Evolutionary conservation across 2,329 filamentous ascomycete species (phyloP).

Genomic region (Colletotrichum sp.): DNA sequence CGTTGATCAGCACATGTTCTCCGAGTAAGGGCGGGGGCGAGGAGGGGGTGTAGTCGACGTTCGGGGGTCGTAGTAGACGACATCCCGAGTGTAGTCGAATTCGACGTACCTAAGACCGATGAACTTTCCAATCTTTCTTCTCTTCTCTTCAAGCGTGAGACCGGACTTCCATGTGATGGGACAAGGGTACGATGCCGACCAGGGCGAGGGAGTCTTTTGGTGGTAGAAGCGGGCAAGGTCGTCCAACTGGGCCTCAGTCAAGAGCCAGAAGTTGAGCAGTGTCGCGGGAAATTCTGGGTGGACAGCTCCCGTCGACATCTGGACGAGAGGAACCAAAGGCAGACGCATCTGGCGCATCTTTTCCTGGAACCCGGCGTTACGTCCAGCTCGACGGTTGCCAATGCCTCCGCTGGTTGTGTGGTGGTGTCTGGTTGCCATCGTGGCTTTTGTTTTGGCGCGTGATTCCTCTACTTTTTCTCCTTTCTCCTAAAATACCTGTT

Average conservation of each 20-base stretch:
- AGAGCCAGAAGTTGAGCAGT: slow-evolving; percentile 74
- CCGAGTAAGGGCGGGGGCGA: background rate
- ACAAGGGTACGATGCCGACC: slow-evolving; percentile 67
- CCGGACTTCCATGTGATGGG: slow-evolving; percentile 66
- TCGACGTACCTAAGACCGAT: slow-evolving; percentile 70
- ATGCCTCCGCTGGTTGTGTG: slow-evolving; percentile 26
- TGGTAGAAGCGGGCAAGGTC: slow-evolving; percentile 75
- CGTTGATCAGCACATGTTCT: background rate
- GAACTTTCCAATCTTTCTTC: slow-evolving; percentile 74
- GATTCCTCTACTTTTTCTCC: background rate
- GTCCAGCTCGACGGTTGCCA: slow-evolving; percentile 41
- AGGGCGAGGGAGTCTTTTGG: slow-evolving; percentile 64
- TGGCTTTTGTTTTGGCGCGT: background rate
- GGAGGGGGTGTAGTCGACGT: slow-evolving; percentile 5
- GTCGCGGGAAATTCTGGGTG: slow-evolving; percentile 70
- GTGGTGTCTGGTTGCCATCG: slow-evolving; percentile 21
- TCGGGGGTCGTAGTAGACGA: slow-evolving; percentile 32
- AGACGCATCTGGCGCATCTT: slow-evolving; percentile 73
- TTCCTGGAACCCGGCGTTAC: slow-evolving; percentile 56
- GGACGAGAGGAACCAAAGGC: slow-evolving; percentile 69
- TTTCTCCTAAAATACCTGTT: background rate
- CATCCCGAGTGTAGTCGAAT: slow-evolving; percentile 37
- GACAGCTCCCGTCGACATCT: slow-evolving; percentile 64
- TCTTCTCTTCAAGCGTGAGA: slow-evolving; percentile 68
- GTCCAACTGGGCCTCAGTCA: slow-evolving; percentile 75